Evolutionary conservation across 2,329 filamentous ascomycete genomes (phyloP), one percentile per base, ranked within the genome.

Genomic region (Zarea fungicola): DNA sequence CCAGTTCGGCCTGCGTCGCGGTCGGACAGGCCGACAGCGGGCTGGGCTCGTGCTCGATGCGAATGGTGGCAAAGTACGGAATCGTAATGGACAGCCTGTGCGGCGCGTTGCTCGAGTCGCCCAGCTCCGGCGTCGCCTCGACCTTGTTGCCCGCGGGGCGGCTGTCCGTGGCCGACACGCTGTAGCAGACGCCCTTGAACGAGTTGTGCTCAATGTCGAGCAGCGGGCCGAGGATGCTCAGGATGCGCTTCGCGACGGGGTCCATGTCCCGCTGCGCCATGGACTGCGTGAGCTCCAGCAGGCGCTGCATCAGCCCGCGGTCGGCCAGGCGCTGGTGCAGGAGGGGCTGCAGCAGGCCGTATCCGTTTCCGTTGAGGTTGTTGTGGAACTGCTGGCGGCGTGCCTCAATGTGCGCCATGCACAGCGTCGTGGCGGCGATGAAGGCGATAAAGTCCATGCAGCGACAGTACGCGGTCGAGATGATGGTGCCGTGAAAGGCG

Each of bases 381-480:
- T 11, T 10, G 6, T 18, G 18, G 42, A 7, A 13, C 23, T 37
- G 42, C 23, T 58, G 55, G 6, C 60, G 60, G 4, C 53, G 57
- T 7, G 51, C 56, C 3, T 59, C 67, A 2, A 79, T 66, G 52
- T 80, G 74, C 0, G 70, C 72, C 0, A 79, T 60, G 16, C 76
- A 67, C 1, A 80, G 58, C 0, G 75, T 72, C 54, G 73, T 71
- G 25, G 68, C 68, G 0, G 75, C 72, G 5, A 77, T 70, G 4
- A 80, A 67, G 0, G 72, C 70, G 1, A 74, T 64, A 32, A 76
- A 76, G 56, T 80, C 75, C 1, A 72, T 65, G 21, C 73, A 73
- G 1, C 75, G 72, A 37, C 63, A 68, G 35, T 70, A 73, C 2
- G 75, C 56, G 0, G 64, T 59, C 3, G 62, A 62, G 39, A 65